These are phyloP conservation scores for Leccinum sublutescens DNA, from an alignment of 768 basidiomycete species.

Conservation along the genomic window DNA sequence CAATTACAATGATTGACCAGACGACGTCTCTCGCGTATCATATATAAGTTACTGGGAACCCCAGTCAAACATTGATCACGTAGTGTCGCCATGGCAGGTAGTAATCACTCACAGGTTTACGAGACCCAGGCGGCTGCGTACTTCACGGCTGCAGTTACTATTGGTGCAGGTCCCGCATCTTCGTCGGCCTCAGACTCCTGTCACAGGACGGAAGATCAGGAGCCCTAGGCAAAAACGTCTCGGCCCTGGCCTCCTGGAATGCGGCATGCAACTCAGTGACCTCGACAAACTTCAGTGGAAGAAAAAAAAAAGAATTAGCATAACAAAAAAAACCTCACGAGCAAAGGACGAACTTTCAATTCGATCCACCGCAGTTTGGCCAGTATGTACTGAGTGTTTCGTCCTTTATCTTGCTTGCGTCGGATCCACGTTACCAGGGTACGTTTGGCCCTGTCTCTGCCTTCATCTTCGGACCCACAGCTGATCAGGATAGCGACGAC, in stretches of 20 bases:
- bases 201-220: constrained; percentile 22
- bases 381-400: constrained; percentile 30
- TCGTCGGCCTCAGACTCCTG: background rate
- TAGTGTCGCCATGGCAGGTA: background rate
- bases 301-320: background rate
- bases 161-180: background rate
- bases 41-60: background rate
- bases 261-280: constrained; percentile 27
- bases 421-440: constrained; percentile 32
- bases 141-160: background rate
- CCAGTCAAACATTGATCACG: background rate
- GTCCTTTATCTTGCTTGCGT: constrained; percentile 29
- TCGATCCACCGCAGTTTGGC: constrained; percentile 28
- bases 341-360: constrained; percentile 20
- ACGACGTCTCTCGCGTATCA: background rate
- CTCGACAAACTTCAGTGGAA: constrained; percentile 26
- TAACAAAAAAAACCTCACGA: background rate
- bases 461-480: constrained; percentile 23
- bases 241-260: constrained; percentile 33
- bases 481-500: constrained; percentile 27
- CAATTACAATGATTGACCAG: background rate
- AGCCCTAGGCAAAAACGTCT: constrained; percentile 27
- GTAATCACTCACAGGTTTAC: background rate
- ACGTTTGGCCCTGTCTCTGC: constrained; percentile 26
- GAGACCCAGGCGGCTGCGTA: background rate